These are phyloP conservation scores for Yamadazyma scolyti DNA, from an alignment of 805 yeast genomes.

Conservation along the genomic window DNA sequence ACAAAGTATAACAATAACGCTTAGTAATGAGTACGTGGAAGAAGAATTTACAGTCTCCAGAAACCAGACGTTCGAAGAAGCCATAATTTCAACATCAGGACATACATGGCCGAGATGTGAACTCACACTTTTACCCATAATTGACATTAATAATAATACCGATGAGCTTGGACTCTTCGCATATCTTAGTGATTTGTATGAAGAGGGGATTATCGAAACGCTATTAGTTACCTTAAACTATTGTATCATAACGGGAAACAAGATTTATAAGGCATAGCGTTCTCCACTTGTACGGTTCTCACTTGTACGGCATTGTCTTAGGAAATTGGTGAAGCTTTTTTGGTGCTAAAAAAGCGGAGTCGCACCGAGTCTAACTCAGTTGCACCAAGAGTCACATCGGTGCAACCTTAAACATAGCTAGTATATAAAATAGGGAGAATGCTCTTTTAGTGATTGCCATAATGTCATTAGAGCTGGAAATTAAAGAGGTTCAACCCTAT, in stretches of 20 bases:
- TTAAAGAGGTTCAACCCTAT: constrained; percentile 7
- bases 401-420: no score
- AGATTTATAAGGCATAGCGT: constrained; percentile 17
- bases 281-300: no score
- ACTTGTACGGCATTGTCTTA: no score
- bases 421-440: no score
- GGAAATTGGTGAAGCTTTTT: no score
- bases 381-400: no score
- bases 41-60: constrained; percentile 25
- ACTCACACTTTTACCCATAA: constrained; percentile 32
- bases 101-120: constrained; percentile 38
- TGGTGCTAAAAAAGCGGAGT: no score
- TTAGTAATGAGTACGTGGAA: constrained; percentile 27
- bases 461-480: constrained; percentile 2
- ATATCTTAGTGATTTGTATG: constrained; percentile 22
- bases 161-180: constrained; percentile 31
- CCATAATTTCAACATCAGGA: constrained; percentile 23
- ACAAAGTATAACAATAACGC: constrained; percentile 17
- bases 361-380: no score
- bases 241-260: constrained; percentile 37
- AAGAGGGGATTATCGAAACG: no score
- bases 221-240: constrained; percentile 22
- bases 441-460: no score
- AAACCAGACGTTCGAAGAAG: constrained; percentile 12
- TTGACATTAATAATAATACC: constrained; percentile 26